Evolutionary conservation across 352 stramenopile species (phyloP), one percentile per base, ranked within the genome.

Genomic region (Elongisporangium anandrum): DNA sequence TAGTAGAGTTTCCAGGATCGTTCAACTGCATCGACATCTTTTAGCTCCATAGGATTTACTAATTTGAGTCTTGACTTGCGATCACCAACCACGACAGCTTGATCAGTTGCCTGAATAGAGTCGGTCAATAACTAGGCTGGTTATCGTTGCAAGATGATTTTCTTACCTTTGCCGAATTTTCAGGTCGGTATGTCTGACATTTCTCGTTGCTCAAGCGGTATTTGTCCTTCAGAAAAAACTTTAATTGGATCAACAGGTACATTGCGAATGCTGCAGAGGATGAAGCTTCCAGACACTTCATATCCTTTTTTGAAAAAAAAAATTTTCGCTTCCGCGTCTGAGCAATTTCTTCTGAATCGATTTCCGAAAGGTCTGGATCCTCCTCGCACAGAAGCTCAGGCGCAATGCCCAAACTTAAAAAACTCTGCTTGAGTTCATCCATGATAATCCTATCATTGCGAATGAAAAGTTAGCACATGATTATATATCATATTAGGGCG

Each of bases 171-270:
- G 34, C 34, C 34, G 34, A 45, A 12, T 45, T 45, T 17, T 45
- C 68, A n/a, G 85, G 85, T 50, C 88, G 79, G 52, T 90, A 95
- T 29, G 79, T 93, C 52, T 88, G 76, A 59, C 86, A 95, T 53
- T 81, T 89, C 45, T 92, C 86, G 60, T 91, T 83, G 47, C 90
- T 75, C 29, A 95, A 65, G 0, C 59, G 45, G 51, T 92, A 95
- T 29, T 79, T 72, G 1, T 73, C 64, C 57, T 94, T 92, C 19
- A 95, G 66, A 22, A 71, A 67, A 63, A 90, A 85, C 57, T 95
- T 95, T 17, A 91, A 66, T 9, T 73, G 80, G 20, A 95, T 63
- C 52, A 92, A 63, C 38, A 94, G 50, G n/a, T 70, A 70, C 50
- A 93, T 71, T 2, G 79, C 79, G 50, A 90, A 92, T 6, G 73